Percentiles rank a stretch among this genome's conserved stretches.
Conservation (phyloP, 805 yeast genomes). For the Starmerella apis region DNA sequence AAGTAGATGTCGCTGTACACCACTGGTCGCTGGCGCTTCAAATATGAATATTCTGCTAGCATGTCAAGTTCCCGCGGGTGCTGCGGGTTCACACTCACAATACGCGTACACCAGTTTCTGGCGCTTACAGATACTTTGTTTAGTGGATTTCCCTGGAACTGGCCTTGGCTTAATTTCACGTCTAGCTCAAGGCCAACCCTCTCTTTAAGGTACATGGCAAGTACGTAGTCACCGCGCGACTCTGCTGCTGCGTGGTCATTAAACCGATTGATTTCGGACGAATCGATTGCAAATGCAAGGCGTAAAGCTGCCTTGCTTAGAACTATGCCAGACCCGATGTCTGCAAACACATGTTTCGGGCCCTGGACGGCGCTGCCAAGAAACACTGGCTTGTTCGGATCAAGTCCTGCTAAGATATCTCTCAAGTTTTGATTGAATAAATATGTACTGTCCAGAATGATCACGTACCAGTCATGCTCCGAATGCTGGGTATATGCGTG, state of each 20-base stretch:
- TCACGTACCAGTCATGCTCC: conserved; percentile 24
- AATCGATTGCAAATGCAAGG: conserved; percentile 16
- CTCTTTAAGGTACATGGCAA: conserved; percentile 23
- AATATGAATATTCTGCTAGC: conserved; percentile 24
- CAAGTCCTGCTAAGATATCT: conserved; percentile 11
- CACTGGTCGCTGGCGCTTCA: conserved; percentile 17
- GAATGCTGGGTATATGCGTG: conserved; percentile 24
- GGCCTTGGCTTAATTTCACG: conserved; percentile 19
- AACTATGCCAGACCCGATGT: conserved; percentile 24
- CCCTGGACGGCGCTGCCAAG: conserved; percentile 21
- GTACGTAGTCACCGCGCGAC: conserved; percentile 27
- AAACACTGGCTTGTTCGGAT: conserved; percentile 19
- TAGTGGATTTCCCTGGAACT: conserved; percentile 27
- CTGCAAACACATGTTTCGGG: conserved; percentile 19
- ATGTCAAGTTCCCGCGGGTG: conserved; percentile 23
- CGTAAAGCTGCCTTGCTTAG: conserved; percentile 19
- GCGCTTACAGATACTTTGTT: conserved; percentile 17
- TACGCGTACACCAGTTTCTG: conserved; percentile 27
- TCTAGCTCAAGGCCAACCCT: conserved; percentile 13
- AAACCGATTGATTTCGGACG: conserved; percentile 14
- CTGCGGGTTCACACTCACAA: conserved; percentile 25
- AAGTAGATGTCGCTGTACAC: conserved; percentile 26
- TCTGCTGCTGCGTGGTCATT: conserved; percentile 18
- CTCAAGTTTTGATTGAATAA: conserved; percentile 18
- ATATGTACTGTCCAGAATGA: conserved; percentile 19